Percentiles rank a stretch among this genome's conserved stretches.
Conservation (phyloP, 805 yeast species). For the Candida argentea region DNA sequence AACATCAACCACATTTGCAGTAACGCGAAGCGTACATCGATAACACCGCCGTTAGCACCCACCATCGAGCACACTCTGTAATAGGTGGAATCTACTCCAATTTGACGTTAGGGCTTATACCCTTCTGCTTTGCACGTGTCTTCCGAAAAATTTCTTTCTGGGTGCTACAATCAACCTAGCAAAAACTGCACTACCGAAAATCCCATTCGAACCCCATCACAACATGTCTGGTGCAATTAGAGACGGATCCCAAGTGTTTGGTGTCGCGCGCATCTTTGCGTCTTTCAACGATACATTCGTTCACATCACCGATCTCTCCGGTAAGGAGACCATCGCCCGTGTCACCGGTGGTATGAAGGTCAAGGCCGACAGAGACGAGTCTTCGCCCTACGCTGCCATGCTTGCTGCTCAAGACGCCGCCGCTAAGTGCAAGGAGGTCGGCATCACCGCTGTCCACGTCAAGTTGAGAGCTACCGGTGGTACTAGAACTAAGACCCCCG, state of each 20-base stretch:
- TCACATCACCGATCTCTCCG: slow-evolving; percentile 98
- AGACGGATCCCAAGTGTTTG: slow-evolving; percentile 96
- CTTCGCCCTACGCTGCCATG: slow-evolving; percentile 99
- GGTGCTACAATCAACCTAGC: no score
- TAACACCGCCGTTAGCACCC: no score
- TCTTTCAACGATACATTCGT: slow-evolving; percentile 99
- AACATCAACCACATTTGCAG: no score
- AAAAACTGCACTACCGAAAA: no score
- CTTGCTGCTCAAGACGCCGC: slow-evolving; percentile 99
- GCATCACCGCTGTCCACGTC: slow-evolving; percentile 98
- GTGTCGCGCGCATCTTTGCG: slow-evolving; percentile 99
- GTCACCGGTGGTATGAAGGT: slow-evolving; percentile 99
- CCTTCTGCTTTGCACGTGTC: no score
- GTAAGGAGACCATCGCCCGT: slow-evolving; percentile 99
- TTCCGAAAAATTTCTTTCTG: no score
- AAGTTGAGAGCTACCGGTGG: slow-evolving; percentile 99
- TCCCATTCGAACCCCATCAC: slow-evolving; percentile 1
- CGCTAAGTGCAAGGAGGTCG: slow-evolving; percentile 97
- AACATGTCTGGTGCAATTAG: slow-evolving; percentile 40
- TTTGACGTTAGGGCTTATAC: no score
- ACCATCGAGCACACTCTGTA: no score
- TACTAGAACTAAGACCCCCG: slow-evolving; percentile 99
- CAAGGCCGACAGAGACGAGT: slow-evolving; percentile 99
- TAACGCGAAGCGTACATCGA: no score
- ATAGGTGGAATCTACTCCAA: no score